A percentile compares a stretch with the other conserved stretches of the same genome.
Evolutionary conservation across 495 filamentous ascomycete species (phyloP).

Genomic region (Tuber brumale): DNA sequence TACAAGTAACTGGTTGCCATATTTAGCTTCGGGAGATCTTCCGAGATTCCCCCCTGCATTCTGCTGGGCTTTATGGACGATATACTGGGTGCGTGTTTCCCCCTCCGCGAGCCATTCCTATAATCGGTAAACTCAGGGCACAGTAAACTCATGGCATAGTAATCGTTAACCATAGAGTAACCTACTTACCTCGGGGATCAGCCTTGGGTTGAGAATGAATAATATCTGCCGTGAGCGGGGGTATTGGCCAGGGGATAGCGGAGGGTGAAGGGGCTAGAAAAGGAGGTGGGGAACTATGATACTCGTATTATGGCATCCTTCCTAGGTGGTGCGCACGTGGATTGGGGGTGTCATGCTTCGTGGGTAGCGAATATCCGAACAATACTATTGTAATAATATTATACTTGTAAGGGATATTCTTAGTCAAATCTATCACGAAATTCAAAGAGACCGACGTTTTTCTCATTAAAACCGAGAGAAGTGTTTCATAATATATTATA

Average conservation of each 20-base stretch:
- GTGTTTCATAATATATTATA: background rate
- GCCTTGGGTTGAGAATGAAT: background rate
- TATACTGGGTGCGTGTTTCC: background rate
- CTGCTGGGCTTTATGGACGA: background rate
- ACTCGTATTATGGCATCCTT: background rate
- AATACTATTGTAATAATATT: conserved; percentile 4
- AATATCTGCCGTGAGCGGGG: background rate
- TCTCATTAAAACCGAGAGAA: background rate
- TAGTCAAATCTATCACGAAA: background rate
- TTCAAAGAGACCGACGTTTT: background rate
- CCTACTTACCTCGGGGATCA: background rate
- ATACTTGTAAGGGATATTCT: background rate
- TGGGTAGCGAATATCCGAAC: background rate
- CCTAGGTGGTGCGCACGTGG: background rate
- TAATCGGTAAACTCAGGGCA: background rate
- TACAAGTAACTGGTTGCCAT: background rate
- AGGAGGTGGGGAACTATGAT: background rate
- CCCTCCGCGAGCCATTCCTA: background rate
- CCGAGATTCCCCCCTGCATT: background rate
- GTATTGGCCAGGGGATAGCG: background rate
- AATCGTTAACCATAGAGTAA: background rate
- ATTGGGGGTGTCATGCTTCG: background rate
- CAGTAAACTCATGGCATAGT: background rate
- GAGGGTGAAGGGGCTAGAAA: background rate
- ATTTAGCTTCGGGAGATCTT: background rate